phyloP scores from a whole-genome alignment of 140 eudicot genomes.

The Anethum foeniculum region DNA sequence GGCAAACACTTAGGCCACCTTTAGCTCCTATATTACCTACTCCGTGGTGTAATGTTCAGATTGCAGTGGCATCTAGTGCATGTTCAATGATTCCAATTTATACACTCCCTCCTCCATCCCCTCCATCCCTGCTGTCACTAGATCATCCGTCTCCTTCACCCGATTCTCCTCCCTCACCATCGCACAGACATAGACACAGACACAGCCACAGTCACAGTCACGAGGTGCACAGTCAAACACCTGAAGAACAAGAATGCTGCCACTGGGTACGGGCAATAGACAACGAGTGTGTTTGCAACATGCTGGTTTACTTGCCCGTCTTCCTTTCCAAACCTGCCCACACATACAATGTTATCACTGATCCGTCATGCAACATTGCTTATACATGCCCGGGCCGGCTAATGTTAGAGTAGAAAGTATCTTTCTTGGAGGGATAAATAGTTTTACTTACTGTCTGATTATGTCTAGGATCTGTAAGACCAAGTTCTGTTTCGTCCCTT shows the following conservation, averaged over 20 bases:
- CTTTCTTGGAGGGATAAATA: not conserved
- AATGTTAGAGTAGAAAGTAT: constrained; percentile 5
- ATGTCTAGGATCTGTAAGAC: constrained; percentile 1
- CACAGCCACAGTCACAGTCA: constrained; percentile 18
- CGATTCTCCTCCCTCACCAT: constrained; percentile 13
- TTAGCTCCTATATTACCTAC: constrained; percentile 28
- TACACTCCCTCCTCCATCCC: constrained; percentile 49
- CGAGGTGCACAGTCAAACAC: constrained; percentile 18
- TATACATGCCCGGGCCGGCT: constrained; percentile 59
- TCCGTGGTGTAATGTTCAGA: constrained; percentile 59
- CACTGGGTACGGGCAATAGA: constrained; percentile 62
- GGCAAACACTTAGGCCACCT: constrained; percentile 27
- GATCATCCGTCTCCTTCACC: constrained; percentile 25
- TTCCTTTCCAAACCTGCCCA: constrained; percentile 76
- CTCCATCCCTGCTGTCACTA: constrained; percentile 29
- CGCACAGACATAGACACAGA: constrained; percentile 24
- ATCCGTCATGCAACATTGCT: constrained; percentile 40
- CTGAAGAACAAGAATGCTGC: constrained; percentile 57
- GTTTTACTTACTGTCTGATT: not conserved
- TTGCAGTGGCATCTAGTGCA: constrained; percentile 62
- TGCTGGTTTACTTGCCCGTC: constrained; percentile 59
- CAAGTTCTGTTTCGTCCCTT: not conserved
- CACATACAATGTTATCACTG: constrained; percentile 37
- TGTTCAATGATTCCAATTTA: constrained; percentile 47
- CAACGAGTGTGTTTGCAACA: constrained; percentile 60